Evolutionary conservation across 805 yeast species (phyloP), one percentile per base, ranked within the genome.

Genomic region (Hanseniaspora valbyensis): DNA sequence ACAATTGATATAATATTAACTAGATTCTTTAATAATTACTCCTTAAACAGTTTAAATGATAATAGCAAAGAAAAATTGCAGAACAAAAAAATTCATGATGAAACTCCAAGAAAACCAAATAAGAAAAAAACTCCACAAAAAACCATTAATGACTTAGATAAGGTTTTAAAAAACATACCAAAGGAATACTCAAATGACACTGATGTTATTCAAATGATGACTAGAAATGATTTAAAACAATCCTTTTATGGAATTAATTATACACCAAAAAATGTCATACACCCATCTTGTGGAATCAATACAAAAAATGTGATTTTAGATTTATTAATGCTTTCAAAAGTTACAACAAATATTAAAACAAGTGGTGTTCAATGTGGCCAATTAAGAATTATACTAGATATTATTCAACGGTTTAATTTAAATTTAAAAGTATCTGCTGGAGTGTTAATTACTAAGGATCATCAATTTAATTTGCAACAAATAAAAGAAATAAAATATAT

Each of bases 341-440:
- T 81, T 0, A 81, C 89, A 0, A 69, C 71, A 0, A 72, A 77
- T 53, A 61, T 83, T 9, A 67, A 81, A 55, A 70, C 76, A 1
- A 78, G 76, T 55, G 82, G 84, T 0, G 73, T 78, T 49, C 82
- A 77, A 54, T 81, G 88, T 55, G 60, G 70, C 32, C 86, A 80
- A 58, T 72, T 74, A 0, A 72, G 69, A 12, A 60, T 63, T 32
- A 72, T 80, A 12, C 61, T 82, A 41, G 73, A 74, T 10, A 74
- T 85, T 0, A 74, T 83, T 10, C 59, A 65, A 36, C 69, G 68
- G 3, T 61, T 78, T 46, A 65, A 72, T 16, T 60, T 81, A 37
- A 73, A 79, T 53, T 68, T 81, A 69, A 74, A 79, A 0, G 56
- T 83, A 21, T 62, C 83, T 0, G 57, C 81, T 53, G 87, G 87